These are phyloP conservation scores for Isoetes engelmannii DNA, from an alignment of 83 land plant species.

Conservation along the genomic window DNA sequence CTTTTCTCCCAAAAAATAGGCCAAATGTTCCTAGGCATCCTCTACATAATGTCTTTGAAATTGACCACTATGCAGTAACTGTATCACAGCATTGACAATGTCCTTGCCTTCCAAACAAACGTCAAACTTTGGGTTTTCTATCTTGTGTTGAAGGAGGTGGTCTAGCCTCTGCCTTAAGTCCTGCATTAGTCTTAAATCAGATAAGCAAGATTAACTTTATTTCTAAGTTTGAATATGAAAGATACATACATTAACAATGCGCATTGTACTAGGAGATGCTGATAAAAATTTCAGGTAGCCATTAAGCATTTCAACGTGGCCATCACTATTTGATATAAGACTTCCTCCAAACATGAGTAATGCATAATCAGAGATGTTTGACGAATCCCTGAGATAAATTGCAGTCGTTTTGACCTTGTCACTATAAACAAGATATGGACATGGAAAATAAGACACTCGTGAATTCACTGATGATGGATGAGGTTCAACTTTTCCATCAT, in stretches of 20 bases:
- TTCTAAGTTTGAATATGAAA: too few species aligned
- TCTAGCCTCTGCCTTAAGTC: conserved; percentile 71
- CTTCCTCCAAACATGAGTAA: conserved; percentile 86
- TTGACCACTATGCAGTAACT: conserved; percentile 57
- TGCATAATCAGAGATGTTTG: conserved; percentile 94
- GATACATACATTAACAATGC: conserved; percentile 62
- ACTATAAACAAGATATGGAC: conserved; percentile 89
- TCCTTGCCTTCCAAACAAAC: conserved; percentile 60
- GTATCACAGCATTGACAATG: conserved; percentile 75
- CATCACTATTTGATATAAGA: conserved; percentile 51
- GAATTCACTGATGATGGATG: conserved; percentile 97
- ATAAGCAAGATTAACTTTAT: too few species aligned
- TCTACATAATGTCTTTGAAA: conserved; percentile 6
- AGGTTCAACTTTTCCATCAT: conserved; percentile 88
- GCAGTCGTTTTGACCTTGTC: conserved; percentile 82
- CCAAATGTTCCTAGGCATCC: too few species aligned
- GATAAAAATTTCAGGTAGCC: conserved; percentile 92
- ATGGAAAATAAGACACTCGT: conserved; percentile 55
- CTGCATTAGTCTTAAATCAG: too few species aligned
- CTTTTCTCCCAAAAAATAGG: too few species aligned
- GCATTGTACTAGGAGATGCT: conserved; percentile 63
- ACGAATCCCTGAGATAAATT: conserved; percentile 71
- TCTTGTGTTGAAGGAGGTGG: conserved; percentile 60
- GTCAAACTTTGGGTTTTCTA: conserved; percentile 70
- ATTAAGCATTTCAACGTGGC: conserved; percentile 85